Percentiles rank a stretch among this genome's conserved stretches.
Conservation (phyloP, 495 filamentous ascomycete genomes). For the Aspergillus incahuasiensis region DNA sequence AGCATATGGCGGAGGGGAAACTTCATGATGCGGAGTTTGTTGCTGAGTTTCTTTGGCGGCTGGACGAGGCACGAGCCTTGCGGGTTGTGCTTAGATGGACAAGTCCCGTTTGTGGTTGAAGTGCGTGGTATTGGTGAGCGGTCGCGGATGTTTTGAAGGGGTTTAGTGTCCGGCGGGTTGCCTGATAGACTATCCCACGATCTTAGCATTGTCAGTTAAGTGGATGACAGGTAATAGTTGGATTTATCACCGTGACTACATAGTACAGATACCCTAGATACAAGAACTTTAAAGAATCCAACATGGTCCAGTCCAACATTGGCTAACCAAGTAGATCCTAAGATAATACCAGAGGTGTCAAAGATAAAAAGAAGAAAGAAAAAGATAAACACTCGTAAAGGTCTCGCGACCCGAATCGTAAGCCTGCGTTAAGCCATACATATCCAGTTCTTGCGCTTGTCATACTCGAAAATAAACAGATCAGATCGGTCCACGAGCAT, state of each 20-base stretch:
- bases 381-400: neutral
- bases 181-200: no score
- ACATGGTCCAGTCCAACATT: neutral
- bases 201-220: no score
- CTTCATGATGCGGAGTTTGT: no score
- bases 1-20: no score
- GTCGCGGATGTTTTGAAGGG: no score
- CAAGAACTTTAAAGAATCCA: no score
- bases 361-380: neutral
- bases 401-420: constrained; percentile 24
- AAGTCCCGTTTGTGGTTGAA: no score
- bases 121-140: no score
- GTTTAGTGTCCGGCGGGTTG: no score
- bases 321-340: neutral
- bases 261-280: neutral
- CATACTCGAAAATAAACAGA: constrained; percentile 16
- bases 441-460: constrained; percentile 14
- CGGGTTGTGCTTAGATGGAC: no score
- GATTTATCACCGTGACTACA: neutral
- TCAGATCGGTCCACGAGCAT: constrained; percentile 8
- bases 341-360: neutral
- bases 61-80: no score
- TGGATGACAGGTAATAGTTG: neutral
- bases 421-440: constrained; percentile 35
- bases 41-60: no score